Conservation (phyloP, 495 filamentous ascomycete genomes). For the Entonaema liquescens region DNA sequence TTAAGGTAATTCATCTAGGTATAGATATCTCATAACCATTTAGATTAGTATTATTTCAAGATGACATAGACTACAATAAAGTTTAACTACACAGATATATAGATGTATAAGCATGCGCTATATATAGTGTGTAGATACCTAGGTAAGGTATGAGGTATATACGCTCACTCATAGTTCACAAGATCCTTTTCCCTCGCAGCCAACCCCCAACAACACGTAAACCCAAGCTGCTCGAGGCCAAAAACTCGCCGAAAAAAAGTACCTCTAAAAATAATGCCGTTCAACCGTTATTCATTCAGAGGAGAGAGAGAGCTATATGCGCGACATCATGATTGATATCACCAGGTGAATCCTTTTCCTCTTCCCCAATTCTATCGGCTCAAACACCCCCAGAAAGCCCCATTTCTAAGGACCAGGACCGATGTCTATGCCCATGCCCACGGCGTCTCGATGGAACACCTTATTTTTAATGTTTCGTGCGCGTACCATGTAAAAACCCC, state of each 20-base stretch:
- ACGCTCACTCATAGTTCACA: background rate
- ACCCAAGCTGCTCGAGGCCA: background rate
- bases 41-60: background rate
- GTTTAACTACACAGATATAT: background rate
- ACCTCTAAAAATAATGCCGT: background rate
- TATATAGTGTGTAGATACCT: background rate
- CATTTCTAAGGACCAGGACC: background rate
- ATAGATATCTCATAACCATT: no score
- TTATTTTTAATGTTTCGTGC: constrained; percentile 2
- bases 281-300: constrained; percentile 8
- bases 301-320: background rate
- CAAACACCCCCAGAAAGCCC: background rate
- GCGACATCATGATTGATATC: background rate
- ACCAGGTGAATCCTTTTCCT: background rate
- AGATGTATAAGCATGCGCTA: background rate
- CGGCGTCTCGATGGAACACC: background rate
- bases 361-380: background rate
- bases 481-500: background rate
- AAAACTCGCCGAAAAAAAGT: background rate
- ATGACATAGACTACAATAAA: background rate
- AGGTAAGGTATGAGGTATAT: background rate
- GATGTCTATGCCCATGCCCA: constrained; percentile 1
- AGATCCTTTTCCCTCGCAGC: background rate
- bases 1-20: no score
- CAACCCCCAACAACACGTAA: background rate